These are phyloP conservation scores for Beauveria sp. DNA, from an alignment of 2,329 filamentous ascomycete species.

Conservation along the genomic window DNA sequence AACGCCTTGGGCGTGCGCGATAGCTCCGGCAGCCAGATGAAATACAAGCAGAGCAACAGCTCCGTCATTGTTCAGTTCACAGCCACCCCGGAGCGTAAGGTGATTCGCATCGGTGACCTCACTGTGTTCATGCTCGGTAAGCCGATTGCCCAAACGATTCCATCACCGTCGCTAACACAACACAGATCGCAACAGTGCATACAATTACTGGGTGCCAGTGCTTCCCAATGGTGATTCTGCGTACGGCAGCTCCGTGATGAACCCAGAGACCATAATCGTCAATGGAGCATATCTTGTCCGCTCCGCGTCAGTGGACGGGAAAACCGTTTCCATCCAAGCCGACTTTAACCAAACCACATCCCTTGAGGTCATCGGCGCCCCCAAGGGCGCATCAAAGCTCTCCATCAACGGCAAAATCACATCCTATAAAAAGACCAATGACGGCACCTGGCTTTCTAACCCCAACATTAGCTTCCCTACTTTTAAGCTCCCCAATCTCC, in stretches of 20 bases:
- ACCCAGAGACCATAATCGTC: slow-evolving; percentile 44
- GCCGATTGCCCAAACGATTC: neutral
- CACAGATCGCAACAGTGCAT: slow-evolving; percentile 56
- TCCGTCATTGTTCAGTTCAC: slow-evolving; percentile 26
- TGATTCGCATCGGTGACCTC: slow-evolving; percentile 30
- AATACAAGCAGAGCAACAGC: slow-evolving; percentile 13
- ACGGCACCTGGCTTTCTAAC: slow-evolving; percentile 40
- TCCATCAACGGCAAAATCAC: slow-evolving; percentile 32
- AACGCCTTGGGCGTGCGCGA: slow-evolving; percentile 14
- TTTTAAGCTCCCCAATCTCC: slow-evolving; percentile 34
- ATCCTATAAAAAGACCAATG: slow-evolving; percentile 27
- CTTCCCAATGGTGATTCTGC: slow-evolving; percentile 26
- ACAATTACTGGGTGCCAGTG: slow-evolving; percentile 61
- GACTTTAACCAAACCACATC: slow-evolving; percentile 65
- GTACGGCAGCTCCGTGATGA: slow-evolving; percentile 29
- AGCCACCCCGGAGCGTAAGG: slow-evolving; percentile 20
- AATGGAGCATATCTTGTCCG: slow-evolving; percentile 59
- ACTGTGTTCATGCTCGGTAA: slow-evolving; percentile 32
- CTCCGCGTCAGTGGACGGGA: slow-evolving; percentile 46
- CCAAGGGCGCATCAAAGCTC: slow-evolving; percentile 37
- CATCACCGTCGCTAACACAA: slow-evolving; percentile 7
- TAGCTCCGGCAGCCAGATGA: slow-evolving; percentile 22
- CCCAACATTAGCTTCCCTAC: slow-evolving; percentile 46
- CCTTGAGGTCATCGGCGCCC: slow-evolving; percentile 61
- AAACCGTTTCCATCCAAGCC: slow-evolving; percentile 54